Base-by-base conservation (phyloP, 2,329 filamentous ascomycete species). In the Thielaviopsis populi region DNA sequence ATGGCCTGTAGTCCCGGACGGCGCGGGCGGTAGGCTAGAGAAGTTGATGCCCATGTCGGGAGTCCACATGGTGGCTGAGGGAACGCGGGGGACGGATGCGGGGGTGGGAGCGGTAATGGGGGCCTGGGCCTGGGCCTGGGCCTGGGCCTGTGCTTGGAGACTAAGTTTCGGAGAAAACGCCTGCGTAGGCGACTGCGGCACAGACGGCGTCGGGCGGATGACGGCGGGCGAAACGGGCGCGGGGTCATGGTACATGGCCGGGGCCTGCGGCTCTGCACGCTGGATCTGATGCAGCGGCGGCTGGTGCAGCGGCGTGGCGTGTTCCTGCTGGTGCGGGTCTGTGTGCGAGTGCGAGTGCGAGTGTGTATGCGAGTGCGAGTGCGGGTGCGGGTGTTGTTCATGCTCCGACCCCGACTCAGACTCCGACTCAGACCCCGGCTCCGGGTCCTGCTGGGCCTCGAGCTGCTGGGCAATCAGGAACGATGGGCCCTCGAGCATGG, bases 41-140 rank as follows among this genome's bases (percentile, higher is more conserved):
- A 96, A 95, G 65, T 84, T 85, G 69, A 95, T 94, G 0, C 87
- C 88, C 78, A 89, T 85, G 1, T 86, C 85, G 0, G 90, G 89
- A 63, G 83, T 85, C 91, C 91, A 96, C 72, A 88, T 41, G 1
- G 59, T 62, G 73, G 40, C 58, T 19, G 65, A 56, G 41, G 53
- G 53, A 2, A 56, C 13, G 53, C 53, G 53, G 10, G 46, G 46
- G 11, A 15, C 46, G 24, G 46, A 22, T 10, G 33, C 33, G 73
- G 75, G 33, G 72, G 72, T 11, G 56, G 70, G 72, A 61, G 73
- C 48, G 1, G 53, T 30, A 13, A 33, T 54, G 24, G 27, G 30
- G 30, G 53, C 30, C n/a, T 56, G 53, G 7, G 27, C 30, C 30
- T 22, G 46, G 46, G 27, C 53, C 19, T 37, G 30, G n/a, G 53